phyloP scores from a whole-genome alignment of 2,329 filamentous ascomycete species.

The Arthroderma sp. region DNA sequence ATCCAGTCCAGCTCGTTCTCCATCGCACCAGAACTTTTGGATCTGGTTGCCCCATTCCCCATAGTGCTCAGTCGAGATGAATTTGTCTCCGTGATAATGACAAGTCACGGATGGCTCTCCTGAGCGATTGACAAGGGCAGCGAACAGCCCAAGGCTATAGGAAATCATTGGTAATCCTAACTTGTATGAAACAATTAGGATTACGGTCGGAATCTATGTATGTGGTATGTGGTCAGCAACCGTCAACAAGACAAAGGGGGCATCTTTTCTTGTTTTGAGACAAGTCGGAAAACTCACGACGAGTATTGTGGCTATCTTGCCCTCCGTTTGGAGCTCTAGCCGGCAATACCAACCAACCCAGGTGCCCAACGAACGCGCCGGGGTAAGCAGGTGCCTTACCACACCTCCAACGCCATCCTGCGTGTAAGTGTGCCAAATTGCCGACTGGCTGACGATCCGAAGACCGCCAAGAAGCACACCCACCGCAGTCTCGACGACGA shows the following conservation, averaged over 20 bases:
- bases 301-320: no score
- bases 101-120: constrained; percentile 2
- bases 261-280: no score
- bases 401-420: constrained; percentile 3
- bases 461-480: background rate
- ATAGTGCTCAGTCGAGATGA: background rate
- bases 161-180: constrained; percentile 2
- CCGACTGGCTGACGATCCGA: background rate
- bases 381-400: background rate
- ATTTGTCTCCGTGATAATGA: background rate
- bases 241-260: no score
- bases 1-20: constrained; percentile 3
- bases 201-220: background rate
- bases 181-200: background rate
- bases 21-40: constrained; percentile 5
- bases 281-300: no score
- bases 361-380: no score
- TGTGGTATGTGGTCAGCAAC: background rate
- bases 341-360: no score
- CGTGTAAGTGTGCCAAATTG: constrained; percentile 1
- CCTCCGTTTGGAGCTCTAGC: no score
- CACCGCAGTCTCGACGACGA: background rate
- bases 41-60: constrained; percentile 2
- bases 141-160: constrained; percentile 5
- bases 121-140: constrained; percentile 1